Base-by-base conservation (phyloP, 2,329 filamentous ascomycete genomes). In the Colletotrichum gigasporum region DNA sequence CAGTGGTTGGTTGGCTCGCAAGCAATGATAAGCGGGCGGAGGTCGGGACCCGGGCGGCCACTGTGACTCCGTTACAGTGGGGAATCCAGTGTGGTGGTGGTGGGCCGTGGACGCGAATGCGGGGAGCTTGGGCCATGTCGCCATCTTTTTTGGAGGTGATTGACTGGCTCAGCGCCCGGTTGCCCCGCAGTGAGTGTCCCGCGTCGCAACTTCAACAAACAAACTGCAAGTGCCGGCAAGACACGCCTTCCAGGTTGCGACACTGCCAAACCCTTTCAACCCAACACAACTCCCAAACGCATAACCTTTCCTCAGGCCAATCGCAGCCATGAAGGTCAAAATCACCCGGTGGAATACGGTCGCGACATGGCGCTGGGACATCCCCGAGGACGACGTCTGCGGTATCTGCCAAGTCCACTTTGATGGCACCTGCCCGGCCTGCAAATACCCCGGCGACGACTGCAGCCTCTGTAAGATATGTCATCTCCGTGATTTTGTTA, bases 341-440 rank as follows among this genome's bases (percentile, higher is more conserved):
- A 96, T 98, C 79, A 92, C 91, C 73, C 88, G 93, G 75, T 98
- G 95, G 93, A 91, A 96, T 73, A 92, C 94, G 4, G 93, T 99
- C 67, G 96, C 96, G 16, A 95, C 94, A 58, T 99, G 96, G 96
- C 90, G 93, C 69, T 99, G 96, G 96, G 93, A 98, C 76, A 92
- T 98, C 73, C 94, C 95, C 22, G 94, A 97, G 72, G 95, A 97
- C 80, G 95, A 99, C 76, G 94, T 98, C 67, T 99, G 96, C 72
- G 96, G 96, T 72, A 99, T 99, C 80, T 99, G 96, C 80, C 95
- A 97, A 75, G 94, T 97, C 67, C 92, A 97, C 73, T 99, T 98
- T 75, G 96, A 99, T 76, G 95, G 94, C 64, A 98, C 96, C 24
- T 99, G 96, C 82, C 94, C 96, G 47, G 96, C 94, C 58, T 99